Conservation (phyloP, 2,329 filamentous ascomycete genomes). For the Zymoseptoria brevis region DNA sequence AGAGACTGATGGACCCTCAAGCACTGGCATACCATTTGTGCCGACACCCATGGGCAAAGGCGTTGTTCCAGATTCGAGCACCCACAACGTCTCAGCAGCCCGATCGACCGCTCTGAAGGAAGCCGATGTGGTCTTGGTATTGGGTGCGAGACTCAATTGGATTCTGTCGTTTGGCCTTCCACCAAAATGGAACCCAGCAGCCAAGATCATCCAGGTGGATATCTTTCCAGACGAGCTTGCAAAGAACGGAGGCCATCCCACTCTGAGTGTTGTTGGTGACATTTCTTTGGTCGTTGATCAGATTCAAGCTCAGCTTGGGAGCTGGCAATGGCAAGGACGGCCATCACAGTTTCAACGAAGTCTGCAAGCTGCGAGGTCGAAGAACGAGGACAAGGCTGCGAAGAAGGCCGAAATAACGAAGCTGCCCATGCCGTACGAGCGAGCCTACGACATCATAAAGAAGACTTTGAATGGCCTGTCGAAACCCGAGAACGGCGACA, state of each 20-base stretch:
- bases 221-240: slow-evolving; percentile 48
- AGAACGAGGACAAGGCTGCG: slow-evolving; percentile 42
- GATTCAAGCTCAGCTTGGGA: slow-evolving; percentile 34
- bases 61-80: slow-evolving; percentile 47
- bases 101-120: slow-evolving; percentile 46
- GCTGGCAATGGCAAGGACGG: slow-evolving; percentile 38
- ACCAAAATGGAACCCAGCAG: slow-evolving; percentile 46
- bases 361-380: slow-evolving; percentile 32
- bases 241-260: slow-evolving; percentile 41
- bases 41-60: slow-evolving; percentile 55
- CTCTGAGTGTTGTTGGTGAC: slow-evolving; percentile 46
- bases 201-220: slow-evolving; percentile 50
- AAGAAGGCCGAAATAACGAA: slow-evolving; percentile 36
- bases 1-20: slow-evolving; percentile 4
- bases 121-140: slow-evolving; percentile 48
- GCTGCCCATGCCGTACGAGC: slow-evolving; percentile 43
- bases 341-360: slow-evolving; percentile 29
- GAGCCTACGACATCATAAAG: slow-evolving; percentile 47
- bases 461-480: slow-evolving; percentile 40
- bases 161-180: slow-evolving; percentile 50
- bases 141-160: slow-evolving; percentile 51
- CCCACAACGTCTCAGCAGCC: slow-evolving; percentile 46
- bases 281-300: slow-evolving; percentile 43
- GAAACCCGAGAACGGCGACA: slow-evolving; percentile 38
- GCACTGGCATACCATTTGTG: slow-evolving; percentile 46